Conservation (phyloP, 2,329 filamentous ascomycete genomes). For the Talaromyces verruculosus region DNA sequence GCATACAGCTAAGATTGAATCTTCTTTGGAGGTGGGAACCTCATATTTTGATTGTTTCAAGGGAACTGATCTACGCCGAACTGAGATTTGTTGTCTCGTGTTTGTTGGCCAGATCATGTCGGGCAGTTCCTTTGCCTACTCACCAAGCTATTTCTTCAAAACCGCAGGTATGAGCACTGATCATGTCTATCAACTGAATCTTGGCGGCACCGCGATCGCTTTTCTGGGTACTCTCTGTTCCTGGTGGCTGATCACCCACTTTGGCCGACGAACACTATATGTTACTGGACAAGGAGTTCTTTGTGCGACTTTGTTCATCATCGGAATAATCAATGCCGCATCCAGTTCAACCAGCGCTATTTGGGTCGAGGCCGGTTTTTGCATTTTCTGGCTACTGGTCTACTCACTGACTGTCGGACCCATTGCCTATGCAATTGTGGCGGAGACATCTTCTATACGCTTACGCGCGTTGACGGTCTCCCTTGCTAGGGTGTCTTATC, state of each 20-base stretch:
- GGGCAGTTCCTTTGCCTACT: constrained; percentile 47
- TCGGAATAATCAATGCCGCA: constrained; percentile 39
- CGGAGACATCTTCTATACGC: constrained; percentile 47
- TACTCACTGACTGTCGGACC: constrained; percentile 45
- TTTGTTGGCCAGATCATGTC: constrained; percentile 47
- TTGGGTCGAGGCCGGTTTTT: constrained; percentile 40
- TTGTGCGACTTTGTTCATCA: constrained; percentile 36
- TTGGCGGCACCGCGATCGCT: constrained; percentile 39
- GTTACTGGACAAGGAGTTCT: constrained; percentile 34
- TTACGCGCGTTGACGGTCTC: constrained; percentile 49
- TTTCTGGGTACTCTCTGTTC: constrained; percentile 37
- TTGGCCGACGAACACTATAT: constrained; percentile 36
- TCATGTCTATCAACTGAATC: constrained; percentile 38
- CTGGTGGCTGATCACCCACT: constrained; percentile 36
- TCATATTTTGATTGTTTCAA: constrained; percentile 60
- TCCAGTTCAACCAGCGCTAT: constrained; percentile 42
- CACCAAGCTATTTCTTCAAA: constrained; percentile 57
- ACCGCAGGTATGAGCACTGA: constrained; percentile 33
- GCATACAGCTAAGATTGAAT: constrained; percentile 78
- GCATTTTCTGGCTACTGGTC: constrained; percentile 42
- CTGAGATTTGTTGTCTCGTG: constrained; percentile 45
- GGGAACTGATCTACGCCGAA: constrained; percentile 41
- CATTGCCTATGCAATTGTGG: constrained; percentile 48
- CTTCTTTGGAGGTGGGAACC: constrained; percentile 55
- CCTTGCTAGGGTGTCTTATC: constrained; percentile 42